Base-by-base conservation (phyloP, 108 stramenopile genomes). In the Aureococcus anophagefferens region DNA sequence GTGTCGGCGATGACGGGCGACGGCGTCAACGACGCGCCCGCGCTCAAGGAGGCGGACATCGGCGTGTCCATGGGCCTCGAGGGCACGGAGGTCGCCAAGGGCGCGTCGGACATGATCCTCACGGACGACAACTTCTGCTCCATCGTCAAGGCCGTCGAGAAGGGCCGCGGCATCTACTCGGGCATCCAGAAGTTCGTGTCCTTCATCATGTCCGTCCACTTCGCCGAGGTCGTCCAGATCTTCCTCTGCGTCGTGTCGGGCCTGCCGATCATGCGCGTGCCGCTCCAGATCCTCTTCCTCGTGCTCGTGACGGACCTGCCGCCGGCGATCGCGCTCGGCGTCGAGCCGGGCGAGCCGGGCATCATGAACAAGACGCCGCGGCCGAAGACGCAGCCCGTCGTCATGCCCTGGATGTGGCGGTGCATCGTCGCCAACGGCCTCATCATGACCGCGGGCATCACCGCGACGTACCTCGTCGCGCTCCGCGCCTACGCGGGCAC, bases 31-130 rank as follows among this genome's bases (percentile, higher is more conserved):
- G 86, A 86, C 68, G 86, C 84, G 33, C 86, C 86, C 11, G 86
- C 86, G 46, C 73, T 86, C 21, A 81, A 81, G 68, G 75, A 74
- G 11, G 86, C 82, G n/a, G 86, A 86, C 76, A 84, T 86, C 45
- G 84, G 86, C 29, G 77, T 86, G 30, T 75, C 80, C 69, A 86
- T 86, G 86, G 84, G 86, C 30, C 46, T 85, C 18, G 73, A 79
- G 30, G 86, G 86, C 59, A 86, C 86, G 37, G 84, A 87, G 40
- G 86, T 84, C 29, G 85, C 85, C 0, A 79, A 81, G 44, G 83
- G 79, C 36, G 85, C 85, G 15, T 79, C 83, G 33, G 85, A 85
- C 72, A 78, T 85, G 45, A 36, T 77, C 30, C 72, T 77, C 44
- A 30, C 46, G 33, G 37, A 40, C 37, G 86, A 86, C 77, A 44